Evolutionary conservation across 2,329 filamentous ascomycete species (phyloP), one percentile per base, ranked within the genome.

Genomic region (Periconia macrospinosa): DNA sequence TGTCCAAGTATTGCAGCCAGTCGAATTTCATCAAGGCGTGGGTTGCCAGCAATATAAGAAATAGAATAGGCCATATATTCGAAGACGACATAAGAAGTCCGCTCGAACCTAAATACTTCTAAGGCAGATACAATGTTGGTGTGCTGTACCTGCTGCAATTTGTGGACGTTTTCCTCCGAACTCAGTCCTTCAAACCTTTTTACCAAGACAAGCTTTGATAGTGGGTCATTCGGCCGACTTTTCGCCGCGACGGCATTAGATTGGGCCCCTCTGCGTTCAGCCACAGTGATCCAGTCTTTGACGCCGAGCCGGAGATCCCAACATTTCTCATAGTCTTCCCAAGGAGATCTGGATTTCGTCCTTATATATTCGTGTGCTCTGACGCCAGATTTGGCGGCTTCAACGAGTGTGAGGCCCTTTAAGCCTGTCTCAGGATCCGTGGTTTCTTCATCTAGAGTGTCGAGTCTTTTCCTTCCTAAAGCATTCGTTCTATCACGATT

Each of bases 1-100:
- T 53, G 41, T 53, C 41, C 19, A 49, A 49, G 46, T 49, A 53
- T 53, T 49, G 30, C 46, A 49, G 51, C 51, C 20, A 53, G 17
- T 46, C 30, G 41, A 49, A 53, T 53, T 46, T 53, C 27, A 53
- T 49, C 17, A 45, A 53, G 51, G 33, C 41, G 41, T 7, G 41
- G 47, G 46, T 53, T 53, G 10, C 51, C 30, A 49, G 51, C 41
- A 45, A 53, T 20, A 46, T 53, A 53, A 53, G 45, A 49, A 46
- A 53, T 49, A 41, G 51, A 53, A 49, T 53, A 53, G 41, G 45
- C 51, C 30, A 53, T 53, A 49, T 53, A 53, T 49, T 53, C 18
- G 30, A 53, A 49, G 45, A 53, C 27, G 19, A 49, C 18, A 46
- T 53, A 49, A 18, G 19, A 46, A 53, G 51, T 49, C 41, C 45